A percentile compares a stretch with the other conserved stretches of the same genome.
phyloP scores from a whole-genome alignment of 768 basidiomycete genomes.

The Lactarius evosmus region DNA sequence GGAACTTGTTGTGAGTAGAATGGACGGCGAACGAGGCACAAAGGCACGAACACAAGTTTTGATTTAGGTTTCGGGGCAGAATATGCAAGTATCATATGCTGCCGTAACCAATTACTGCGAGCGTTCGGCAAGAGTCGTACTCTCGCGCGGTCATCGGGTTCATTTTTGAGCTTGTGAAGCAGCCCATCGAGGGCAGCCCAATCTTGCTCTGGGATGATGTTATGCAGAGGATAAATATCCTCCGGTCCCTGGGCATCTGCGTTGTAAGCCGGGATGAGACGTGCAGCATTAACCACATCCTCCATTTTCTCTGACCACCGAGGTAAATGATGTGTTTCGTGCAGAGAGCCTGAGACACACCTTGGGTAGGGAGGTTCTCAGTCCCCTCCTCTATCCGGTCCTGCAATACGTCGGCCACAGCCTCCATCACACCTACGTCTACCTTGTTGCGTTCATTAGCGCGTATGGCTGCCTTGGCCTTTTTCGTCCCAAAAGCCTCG shows the following conservation, averaged over 20 bases:
- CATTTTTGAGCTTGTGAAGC: constrained; percentile 54
- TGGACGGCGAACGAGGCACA: constrained; percentile 4
- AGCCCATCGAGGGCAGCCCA: constrained; percentile 57
- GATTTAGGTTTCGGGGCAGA: constrained; percentile 50
- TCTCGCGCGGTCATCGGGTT: constrained; percentile 47
- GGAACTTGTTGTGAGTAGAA: neutral
- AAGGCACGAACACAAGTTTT: constrained; percentile 52
- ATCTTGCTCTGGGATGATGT: constrained; percentile 77
- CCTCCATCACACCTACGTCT: constrained; percentile 84
- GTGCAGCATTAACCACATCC: constrained; percentile 55
- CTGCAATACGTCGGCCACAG: constrained; percentile 77
- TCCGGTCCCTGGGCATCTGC: constrained; percentile 60
- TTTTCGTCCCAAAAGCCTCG: constrained; percentile 92
- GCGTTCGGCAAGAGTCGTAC: constrained; percentile 56
- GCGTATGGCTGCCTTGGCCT: constrained; percentile 81
- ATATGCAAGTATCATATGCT: constrained; percentile 50
- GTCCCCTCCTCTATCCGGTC: constrained; percentile 76
- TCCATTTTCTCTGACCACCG: constrained; percentile 60
- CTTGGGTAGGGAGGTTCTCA: constrained; percentile 61
- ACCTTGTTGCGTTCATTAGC: constrained; percentile 88
- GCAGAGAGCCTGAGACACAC: constrained; percentile 42
- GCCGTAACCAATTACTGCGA: constrained; percentile 66
- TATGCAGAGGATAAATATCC: constrained; percentile 71
- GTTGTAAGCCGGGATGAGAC: constrained; percentile 76
- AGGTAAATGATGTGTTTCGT: neutral